Evolutionary conservation across 108 stramenopile genomes (phyloP), one percentile per base, ranked within the genome.

Genomic region (Nitzschia inconspicua): DNA sequence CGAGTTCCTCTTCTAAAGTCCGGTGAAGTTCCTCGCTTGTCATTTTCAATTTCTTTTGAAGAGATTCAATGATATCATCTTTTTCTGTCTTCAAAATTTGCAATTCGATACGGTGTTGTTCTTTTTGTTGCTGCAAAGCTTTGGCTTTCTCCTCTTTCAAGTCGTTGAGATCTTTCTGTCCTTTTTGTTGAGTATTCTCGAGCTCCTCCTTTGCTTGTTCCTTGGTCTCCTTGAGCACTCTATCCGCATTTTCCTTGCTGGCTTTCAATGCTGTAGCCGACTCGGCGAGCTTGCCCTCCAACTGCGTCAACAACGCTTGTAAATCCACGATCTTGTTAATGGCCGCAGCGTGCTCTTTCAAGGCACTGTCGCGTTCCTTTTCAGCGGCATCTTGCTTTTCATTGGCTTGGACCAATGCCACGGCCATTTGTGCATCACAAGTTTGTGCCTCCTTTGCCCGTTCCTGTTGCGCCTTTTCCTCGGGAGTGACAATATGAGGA

Each of bases 351-450:
- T 54, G 50, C 2, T 52, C 37, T 13, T n/a, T 27, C 28, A 29
- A 22, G n/a, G 49, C 59, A 9, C 46, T 24, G 25, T 68, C 68
- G 16, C 42, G 58, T 36, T 60, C 59, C 25, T 43, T 51, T 35
- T 60, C 19, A 18, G 59, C 44, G 27, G 31, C 30, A 31, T 44
- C 0, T 6, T 42, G 42, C 19, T 28, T 37, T 18, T 68, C 65
- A 34, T 66, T 66, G 47, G 65, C 65, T 25, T 39, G 47, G 10
- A 60, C 58, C 52, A 60, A 46, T 19, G 68, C 46, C 28, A 41
- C 32, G 29, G 68, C 59, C 19, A 68, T 25, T 44, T 60, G 68
- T 40, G 52, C 68, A 44, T 60, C 52, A 41, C 68, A 68, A 3
- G 50, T 50, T 5, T 23, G 43, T 7, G 26, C 58, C 16, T 56